Evolutionary conservation across 2,329 filamentous ascomycete species (phyloP), one percentile per base, ranked within the genome.

Genomic region (Phialemonium atrogriseum): DNA sequence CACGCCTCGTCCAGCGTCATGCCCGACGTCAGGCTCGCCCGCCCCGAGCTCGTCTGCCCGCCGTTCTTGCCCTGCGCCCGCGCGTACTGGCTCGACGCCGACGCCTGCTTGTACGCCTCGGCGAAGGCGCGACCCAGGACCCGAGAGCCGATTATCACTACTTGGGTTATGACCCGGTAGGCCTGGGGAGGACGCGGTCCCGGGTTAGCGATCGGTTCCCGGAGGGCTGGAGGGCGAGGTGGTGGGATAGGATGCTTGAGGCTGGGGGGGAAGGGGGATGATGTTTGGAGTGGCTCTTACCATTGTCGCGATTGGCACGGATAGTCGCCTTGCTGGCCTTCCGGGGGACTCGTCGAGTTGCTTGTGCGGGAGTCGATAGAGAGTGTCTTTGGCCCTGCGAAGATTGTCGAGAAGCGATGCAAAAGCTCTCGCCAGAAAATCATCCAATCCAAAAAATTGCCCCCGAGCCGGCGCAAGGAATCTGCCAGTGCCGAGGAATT

Each of bases 1-100:
- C 87, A 96, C 33, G 91, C 91, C 68, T 98, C 91, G 46, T 94
- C 86, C 50, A 98, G 78, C 7, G 87, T 91, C 60, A 96, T 81
- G 53, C 87, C 84, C 5, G 76, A 74, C 17, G 77, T 68, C 40
- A 69, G 51, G 37, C 49, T 55, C 24, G 51, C 48, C 37, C 53
- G 52, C 44, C 72, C 72, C 31, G 62, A 49, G 8, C 55, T 55
- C 21, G 52, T 52, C 45, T 57, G 60, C 35, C 61, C 60, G 44
- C 72, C 70, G 33, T 61, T 55, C 49, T 81, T 82, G 42, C 71
- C 72, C 44, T 80, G 77, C 32, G 84, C 77, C 43, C 80, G 80
- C 46, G 81, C 78, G 59, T 93, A 91, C 56, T 84, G 75, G 41
- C 82, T 84, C 4, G 87, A 82, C 20, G 89, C 89, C 37, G 86